A percentile compares a stretch with the other conserved stretches of the same genome.
Evolutionary conservation across 78 protist genomes (phyloP).

Genomic region (Polysphondylium violaceum): DNA sequence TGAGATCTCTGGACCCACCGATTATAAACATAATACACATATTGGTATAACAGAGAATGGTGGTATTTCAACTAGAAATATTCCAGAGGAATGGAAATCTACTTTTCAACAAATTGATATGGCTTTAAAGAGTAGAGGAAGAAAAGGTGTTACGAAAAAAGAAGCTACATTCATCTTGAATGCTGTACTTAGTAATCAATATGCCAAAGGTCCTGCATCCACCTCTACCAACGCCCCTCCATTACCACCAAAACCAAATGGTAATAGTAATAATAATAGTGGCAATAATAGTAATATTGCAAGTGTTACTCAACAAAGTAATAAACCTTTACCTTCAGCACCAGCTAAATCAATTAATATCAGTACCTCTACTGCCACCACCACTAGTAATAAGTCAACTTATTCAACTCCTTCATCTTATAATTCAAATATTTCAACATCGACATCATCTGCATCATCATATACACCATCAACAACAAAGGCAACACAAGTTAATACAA

Average conservation of each 20-base stretch:
- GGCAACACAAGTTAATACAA: not conserved
- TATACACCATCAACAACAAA: not conserved
- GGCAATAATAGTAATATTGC: not conserved
- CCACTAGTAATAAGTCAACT: not conserved
- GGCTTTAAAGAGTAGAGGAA: conserved; percentile 25
- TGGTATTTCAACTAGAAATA: conserved; percentile 26
- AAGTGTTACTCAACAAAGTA: not conserved
- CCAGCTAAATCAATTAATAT: not conserved
- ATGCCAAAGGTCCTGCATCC: not conserved
- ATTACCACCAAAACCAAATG: conserved; percentile 19
- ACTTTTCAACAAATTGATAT: conserved; percentile 12
- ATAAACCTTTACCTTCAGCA: conserved; percentile 32
- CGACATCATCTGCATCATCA: conserved; percentile 8
- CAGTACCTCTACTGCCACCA: not conserved
- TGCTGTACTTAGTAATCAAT: conserved; percentile 14
- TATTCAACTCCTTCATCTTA: not conserved
- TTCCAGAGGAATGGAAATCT: conserved; percentile 58
- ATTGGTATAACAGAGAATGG: conserved; percentile 44
- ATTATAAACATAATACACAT: conserved; percentile 57
- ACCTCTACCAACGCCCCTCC: conserved; percentile 20
- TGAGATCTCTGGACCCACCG: conserved; percentile 62
- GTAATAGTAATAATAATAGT: not conserved
- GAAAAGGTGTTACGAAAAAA: conserved; percentile 38
- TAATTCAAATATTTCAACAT: not conserved
- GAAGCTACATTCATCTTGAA: conserved; percentile 49